Evolutionary conservation across 106 monocot species (phyloP).

Genomic region (Dendrobium nobile): DNA sequence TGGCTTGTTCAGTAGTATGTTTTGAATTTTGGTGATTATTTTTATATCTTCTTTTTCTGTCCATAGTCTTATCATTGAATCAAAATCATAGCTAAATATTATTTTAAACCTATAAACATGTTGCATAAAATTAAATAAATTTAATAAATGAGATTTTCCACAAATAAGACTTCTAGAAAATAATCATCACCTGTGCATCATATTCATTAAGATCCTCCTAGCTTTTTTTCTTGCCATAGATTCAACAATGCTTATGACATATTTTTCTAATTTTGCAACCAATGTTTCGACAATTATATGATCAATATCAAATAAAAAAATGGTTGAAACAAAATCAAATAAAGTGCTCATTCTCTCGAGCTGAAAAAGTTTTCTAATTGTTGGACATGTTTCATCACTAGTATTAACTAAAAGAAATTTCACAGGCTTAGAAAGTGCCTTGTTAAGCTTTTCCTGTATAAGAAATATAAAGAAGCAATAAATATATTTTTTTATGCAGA

Average conservation of each 20-base stretch:
- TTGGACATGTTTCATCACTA: slow-evolving; percentile 70
- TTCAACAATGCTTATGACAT: slow-evolving; percentile 80
- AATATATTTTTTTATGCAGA: background rate
- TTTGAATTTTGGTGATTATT: slow-evolving; percentile 87
- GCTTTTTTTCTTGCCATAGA: slow-evolving; percentile 84
- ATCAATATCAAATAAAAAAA: slow-evolving; percentile 73
- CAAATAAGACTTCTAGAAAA: background rate
- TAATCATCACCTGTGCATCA: slow-evolving; percentile 79
- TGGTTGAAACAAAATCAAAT: background rate
- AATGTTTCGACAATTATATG: slow-evolving; percentile 54
- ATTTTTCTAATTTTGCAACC: slow-evolving; percentile 44
- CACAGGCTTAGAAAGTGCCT: slow-evolving; percentile 71
- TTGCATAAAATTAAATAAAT: background rate
- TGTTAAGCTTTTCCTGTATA: slow-evolving; percentile 55
- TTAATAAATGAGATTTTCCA: background rate
- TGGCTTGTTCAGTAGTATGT: too few relatives aligned
- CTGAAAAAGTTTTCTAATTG: slow-evolving; percentile 70
- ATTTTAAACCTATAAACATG: slow-evolving; percentile 55
- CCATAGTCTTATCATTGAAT: slow-evolving; percentile 96
- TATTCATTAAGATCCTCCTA: slow-evolving; percentile 75
- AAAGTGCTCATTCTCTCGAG: slow-evolving; percentile 29
- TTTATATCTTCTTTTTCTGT: slow-evolving; percentile 94
- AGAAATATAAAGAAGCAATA: background rate
- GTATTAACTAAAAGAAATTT: slow-evolving; percentile 84
- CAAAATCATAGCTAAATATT: slow-evolving; percentile 80